Evolutionary conservation across 2,329 filamentous ascomycete genomes (phyloP).

Genomic region (Nakataea oryzae): DNA sequence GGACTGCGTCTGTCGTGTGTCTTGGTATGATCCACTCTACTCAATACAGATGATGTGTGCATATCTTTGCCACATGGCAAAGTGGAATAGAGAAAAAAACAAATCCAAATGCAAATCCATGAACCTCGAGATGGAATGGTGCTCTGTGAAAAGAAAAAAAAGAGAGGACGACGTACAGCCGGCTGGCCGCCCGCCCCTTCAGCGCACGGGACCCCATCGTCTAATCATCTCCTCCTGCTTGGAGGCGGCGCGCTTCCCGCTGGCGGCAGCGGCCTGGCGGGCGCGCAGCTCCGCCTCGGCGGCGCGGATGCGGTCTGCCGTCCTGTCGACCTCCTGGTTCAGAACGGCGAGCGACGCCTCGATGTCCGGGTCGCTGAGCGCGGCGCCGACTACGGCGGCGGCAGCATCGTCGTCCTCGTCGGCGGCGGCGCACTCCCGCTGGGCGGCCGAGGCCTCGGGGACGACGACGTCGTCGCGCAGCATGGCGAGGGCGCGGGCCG

Average conservation of each 20-base stretch:
- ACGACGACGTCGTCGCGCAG: conserved; percentile 40
- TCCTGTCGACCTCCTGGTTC: conserved; percentile 30
- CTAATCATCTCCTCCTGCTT: conserved; percentile 3
- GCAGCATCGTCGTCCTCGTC: conserved; percentile 10
- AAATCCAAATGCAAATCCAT: too few species aligned
- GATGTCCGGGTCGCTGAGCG: conserved; percentile 41
- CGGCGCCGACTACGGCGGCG: conserved; percentile 25
- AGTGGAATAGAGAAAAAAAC: too few species aligned
- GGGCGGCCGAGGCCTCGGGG: conserved; percentile 31
- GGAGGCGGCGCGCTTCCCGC: not conserved
- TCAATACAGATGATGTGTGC: too few species aligned
- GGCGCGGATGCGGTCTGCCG: conserved; percentile 24
- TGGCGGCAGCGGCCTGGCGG: not conserved
- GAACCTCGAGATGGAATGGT: too few species aligned
- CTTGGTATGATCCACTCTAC: too few species aligned
- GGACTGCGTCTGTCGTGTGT: too few species aligned
- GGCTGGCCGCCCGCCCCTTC: not conserved
- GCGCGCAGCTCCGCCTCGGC: conserved; percentile 20
- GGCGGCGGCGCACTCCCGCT: conserved; percentile 26
- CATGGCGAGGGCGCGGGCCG: conserved; percentile 34
- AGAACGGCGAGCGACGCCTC: conserved; percentile 37
- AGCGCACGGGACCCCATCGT: conserved; percentile 11
- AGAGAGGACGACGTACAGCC: too few species aligned
- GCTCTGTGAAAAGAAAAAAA: too few species aligned
- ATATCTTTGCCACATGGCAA: too few species aligned